Evolutionary conservation across 305 asterid species (phyloP), one percentile per base, ranked within the genome.

Genomic region (Fraxinus greggii): DNA sequence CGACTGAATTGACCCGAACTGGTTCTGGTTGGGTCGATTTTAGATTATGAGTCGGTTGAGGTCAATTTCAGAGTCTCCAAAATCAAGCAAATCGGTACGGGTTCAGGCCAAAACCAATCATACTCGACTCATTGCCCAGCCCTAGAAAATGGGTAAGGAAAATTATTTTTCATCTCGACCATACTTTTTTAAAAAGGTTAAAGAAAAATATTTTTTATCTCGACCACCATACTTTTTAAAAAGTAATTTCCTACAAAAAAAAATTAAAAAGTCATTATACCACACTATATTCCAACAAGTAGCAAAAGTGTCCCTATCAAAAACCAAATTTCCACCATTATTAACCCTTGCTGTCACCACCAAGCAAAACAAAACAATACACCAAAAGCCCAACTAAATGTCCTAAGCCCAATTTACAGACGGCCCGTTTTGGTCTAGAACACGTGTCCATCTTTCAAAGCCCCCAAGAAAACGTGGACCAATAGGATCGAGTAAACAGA

Each of bases 401-500:
- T 29, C 40, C 29, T 2, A 0, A 10, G 40, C 70, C 73, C 48
- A 21, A 13, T 31, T 69, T 13, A 31, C 4, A 5, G 24, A 51
- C 23, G 24, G 63, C 63, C 63, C 9, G 24, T 51, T 51, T n/a
- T 79, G 9, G 28, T 4, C 1, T 32, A 38, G 24, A 1, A 84
- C 90, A 89, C 86, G 88, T 86, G 90, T 84, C 75, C 1, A 7
- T 1, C 15, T 67, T 7, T 45, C 6, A 13, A 10, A 19, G 28
- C 31, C 63, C 63, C 72, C 13, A 19, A 13, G 38, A 2, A 15
- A 3, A 81, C 83, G 83, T 80, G 91, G 90, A 87, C 97, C 92
- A 93, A 92, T 93, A 59, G 88, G 76, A 65, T 0, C 8, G 24
- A 79, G 83, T 90, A 84, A 93, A 93, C 85, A 86, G 97, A 95